Base-by-base conservation (phyloP, 2,329 filamentous ascomycete species). In the Calycina herbarum region DNA sequence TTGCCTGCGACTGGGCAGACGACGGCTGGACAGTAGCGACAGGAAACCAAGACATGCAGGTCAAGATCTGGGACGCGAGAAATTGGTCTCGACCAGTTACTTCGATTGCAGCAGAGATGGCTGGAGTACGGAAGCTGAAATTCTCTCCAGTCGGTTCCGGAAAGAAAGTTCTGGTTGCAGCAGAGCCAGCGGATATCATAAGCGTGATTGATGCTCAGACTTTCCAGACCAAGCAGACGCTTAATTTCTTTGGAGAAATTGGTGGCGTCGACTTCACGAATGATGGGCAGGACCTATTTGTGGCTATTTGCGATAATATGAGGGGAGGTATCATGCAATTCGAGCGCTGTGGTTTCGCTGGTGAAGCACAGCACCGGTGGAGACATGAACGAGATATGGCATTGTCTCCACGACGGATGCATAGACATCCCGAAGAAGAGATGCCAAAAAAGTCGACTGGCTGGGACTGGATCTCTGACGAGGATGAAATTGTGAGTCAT, bases 1-100 rank as follows among this genome's bases (percentile, higher is more conserved):
- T 94, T 72, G 87, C 91, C 1, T 93, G 89, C 72, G 91, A 89
- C 70, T 94, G 91, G 91, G 89, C 90, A 20, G 87, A 90, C 62
- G 89, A 94, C 74, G 91, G 90, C 38, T 87, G 88, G 79, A 89
- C 88, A 13, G 83, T 94, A 24, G 91, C 91, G 13, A 94, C 91
- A 0, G 91, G 88, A 27, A 89, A 89, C 67, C 91, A 94, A 76
- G 91, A 94, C 76, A 89, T 84, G 74, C 84, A 82, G 33, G 83
- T 94, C 70, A 86, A 88, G 69, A 86, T 94, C 59, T 94, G 89
- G 87, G 91, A 94, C 75, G 89, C 90, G 7, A 84, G 91, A 8
- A 86, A 85, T 63, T 92, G 89, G 88, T 82, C 78, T 57, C 79
- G 82, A 63, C 81, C 85, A 0, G 71, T 89, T 8, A 80, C 80